Evolutionary conservation across 2,329 filamentous ascomycete species (phyloP).

Genomic region (Aspergillus sp.): DNA sequence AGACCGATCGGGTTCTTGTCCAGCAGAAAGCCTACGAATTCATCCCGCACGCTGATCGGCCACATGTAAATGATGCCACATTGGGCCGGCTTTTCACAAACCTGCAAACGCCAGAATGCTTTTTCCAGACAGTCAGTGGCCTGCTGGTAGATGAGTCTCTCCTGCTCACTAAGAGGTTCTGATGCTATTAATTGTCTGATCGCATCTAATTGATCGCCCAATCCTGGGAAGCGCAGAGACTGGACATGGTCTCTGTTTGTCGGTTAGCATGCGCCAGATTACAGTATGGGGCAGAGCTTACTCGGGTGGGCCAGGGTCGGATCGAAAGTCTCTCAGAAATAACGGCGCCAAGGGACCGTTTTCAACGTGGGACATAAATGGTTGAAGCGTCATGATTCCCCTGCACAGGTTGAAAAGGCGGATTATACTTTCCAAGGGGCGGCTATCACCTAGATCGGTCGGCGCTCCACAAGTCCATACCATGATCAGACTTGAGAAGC

Average conservation of each 20-base stretch:
- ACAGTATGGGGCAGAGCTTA: background rate
- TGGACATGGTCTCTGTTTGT: background rate
- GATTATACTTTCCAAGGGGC: conserved; percentile 4
- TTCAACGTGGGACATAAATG: background rate
- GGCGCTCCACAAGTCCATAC: conserved; percentile 12
- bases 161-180: background rate
- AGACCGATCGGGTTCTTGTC: conserved; percentile 2
- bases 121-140: background rate
- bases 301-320: background rate
- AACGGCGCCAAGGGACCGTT: background rate
- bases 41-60: conserved; percentile 9
- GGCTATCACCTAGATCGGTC: background rate
- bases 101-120: conserved; percentile 1
- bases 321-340: background rate
- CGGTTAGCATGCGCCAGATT: background rate
- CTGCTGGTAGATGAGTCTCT: background rate
- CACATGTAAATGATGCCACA: conserved; percentile 14
- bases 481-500: conserved; percentile 14
- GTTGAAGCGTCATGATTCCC: conserved; percentile 9
- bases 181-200: background rate
- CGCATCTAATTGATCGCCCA: background rate
- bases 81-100: conserved; percentile 1
- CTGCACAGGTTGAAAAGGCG: conserved; percentile 11
- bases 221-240: background rate
- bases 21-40: conserved; percentile 6